Base-by-base conservation (phyloP, 352 stramenopile genomes). In the Aphanomyces cochlioides region DNA sequence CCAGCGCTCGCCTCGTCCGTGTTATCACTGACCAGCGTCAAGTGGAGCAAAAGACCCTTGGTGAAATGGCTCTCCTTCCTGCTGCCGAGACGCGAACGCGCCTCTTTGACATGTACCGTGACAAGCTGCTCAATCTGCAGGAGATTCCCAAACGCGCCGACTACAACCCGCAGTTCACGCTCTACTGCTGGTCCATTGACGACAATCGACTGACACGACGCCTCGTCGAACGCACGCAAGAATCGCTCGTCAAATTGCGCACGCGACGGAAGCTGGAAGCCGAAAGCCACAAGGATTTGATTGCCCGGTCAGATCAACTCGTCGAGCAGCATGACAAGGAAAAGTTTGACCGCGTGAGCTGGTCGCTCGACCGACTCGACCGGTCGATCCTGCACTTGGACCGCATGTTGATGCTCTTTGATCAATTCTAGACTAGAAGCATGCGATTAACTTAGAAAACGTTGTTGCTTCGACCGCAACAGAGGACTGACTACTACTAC, bases 201-300 rank as follows among this genome's bases (percentile, higher is more conserved):
- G 79, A 88, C 58, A 79, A 75, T 19, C 75, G 81, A 47, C 85
- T 93, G 78, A 83, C 92, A 47, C 56, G 68, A 38, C 77, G 77
- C 47, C 78, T 95, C 47, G 58, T 77, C n/a, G 81, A 88, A 74
- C 84, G 83, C 47, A 74, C 92, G 19, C 79, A 92, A 66, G 78
- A 87, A 28, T 85, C 88, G 72, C 69, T 93, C n/a, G 84, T 79
- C 57, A 84, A 83, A 67, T 74, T 95, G 34, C 84, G 85, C 53
- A 76, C 79, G 50, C 82, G 88, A 43, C 76, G 88, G 39, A 89
- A 90, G 73, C 74, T 76, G 47, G 84, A 94, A 75, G 88, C 88
- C 15, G 85, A 95, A 43, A 83, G 88, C 63, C 90, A 93, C 77
- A 95, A 95, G 73, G 88, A 95, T 67, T 82, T 95, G 13, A 94